A percentile compares a stretch with the other conserved stretches of the same genome.
Conservation (phyloP, 345 rosid genomes). For the Theobroma cacao region DNA sequence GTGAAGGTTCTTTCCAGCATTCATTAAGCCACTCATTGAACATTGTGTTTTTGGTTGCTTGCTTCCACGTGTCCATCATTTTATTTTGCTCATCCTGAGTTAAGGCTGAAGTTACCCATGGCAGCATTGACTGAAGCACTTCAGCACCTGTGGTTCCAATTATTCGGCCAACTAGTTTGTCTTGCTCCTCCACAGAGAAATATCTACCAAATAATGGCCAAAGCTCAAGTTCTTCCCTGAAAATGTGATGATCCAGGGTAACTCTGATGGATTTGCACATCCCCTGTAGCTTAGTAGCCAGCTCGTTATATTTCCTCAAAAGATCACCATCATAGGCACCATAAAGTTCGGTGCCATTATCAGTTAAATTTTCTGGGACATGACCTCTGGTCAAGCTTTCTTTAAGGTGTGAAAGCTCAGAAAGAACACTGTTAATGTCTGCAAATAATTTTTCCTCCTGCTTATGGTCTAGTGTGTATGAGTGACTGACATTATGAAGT, state of each 20-base stretch:
- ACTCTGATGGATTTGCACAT: conserved; percentile 93
- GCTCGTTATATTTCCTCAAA: conserved; percentile 56
- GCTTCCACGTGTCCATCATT: conserved; percentile 97
- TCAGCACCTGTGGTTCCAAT: conserved; percentile 94
- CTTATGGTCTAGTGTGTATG: conserved; percentile 85
- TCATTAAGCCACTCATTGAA: conserved; percentile 92
- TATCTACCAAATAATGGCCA: conserved; percentile 84
- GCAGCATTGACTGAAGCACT: conserved; percentile 89
- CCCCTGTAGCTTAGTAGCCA: conserved; percentile 84
- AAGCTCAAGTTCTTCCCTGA: conserved; percentile 80
- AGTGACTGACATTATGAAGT: conserved; percentile 93
- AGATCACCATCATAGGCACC: conserved; percentile 24
- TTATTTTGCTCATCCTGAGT: conserved; percentile 83
- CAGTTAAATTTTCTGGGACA: conserved; percentile 30
- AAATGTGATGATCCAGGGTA: conserved; percentile 80
- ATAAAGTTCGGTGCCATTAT: conserved; percentile 23
- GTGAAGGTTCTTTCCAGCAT: conserved; percentile 60
- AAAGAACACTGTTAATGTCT: conserved; percentile 69
- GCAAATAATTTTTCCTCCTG: conserved; percentile 88
- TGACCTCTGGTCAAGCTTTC: conserved; percentile 39
- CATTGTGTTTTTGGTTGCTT: conserved; percentile 93
- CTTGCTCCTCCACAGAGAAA: conserved; percentile 83
- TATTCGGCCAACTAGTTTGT: conserved; percentile 84
- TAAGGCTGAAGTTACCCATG: conserved; percentile 93
- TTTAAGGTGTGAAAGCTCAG: conserved; percentile 62